Conservation (phyloP, 179 eudicot species). For the Amaranthus tricolor region DNA sequence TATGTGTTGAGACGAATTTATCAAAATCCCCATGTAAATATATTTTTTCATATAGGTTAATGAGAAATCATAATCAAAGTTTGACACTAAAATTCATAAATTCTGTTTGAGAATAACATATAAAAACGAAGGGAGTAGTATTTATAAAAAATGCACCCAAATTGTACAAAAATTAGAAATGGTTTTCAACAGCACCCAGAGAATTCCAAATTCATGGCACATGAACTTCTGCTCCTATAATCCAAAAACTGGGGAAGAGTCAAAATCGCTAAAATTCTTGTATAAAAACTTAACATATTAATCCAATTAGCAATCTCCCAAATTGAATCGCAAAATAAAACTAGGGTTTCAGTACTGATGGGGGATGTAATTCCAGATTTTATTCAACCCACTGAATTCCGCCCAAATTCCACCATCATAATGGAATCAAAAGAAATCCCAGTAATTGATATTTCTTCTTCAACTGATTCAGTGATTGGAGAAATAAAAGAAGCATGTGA, state of each 20-base stretch:
- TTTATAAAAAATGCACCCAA: no score
- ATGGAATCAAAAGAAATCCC: conserved; percentile 34
- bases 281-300: no score
- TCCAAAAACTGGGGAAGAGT: background rate
- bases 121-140: no score
- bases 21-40: no score
- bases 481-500: conserved; percentile 41
- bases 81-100: no score
- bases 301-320: background rate
- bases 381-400: conserved; percentile 30
- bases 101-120: no score
- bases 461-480: conserved; percentile 10
- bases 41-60: no score
- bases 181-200: conserved; percentile 1
- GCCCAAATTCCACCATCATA: conserved; percentile 12
- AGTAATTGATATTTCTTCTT: conserved; percentile 31
- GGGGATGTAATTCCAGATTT: conserved; percentile 31
- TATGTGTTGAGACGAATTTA: no score
- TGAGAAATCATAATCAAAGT: no score
- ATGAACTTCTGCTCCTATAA: background rate
- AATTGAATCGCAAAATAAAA: background rate
- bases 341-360: conserved; percentile 7
- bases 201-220: conserved; percentile 10
- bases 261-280: background rate
- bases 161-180: background rate